Evolutionary conservation across 2,329 filamentous ascomycete species (phyloP).

Genomic region (Epichloe coenophiala): DNA sequence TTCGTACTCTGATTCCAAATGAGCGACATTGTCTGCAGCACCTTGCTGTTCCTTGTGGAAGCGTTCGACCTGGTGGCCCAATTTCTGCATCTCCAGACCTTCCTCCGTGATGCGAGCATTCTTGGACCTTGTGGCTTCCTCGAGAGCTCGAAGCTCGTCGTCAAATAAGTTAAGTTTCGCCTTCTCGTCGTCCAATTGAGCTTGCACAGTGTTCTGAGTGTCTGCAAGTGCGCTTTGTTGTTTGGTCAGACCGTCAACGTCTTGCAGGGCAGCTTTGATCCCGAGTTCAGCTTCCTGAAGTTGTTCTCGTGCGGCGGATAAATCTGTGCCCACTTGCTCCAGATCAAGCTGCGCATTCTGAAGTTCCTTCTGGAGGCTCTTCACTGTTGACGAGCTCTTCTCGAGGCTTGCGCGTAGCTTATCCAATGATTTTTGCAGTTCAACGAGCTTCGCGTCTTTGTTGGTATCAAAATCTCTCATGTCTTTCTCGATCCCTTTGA

Average conservation of each 20-base stretch:
- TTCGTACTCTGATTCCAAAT: slow-evolving; percentile 80
- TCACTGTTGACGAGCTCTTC: slow-evolving; percentile 69
- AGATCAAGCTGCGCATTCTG: slow-evolving; percentile 77
- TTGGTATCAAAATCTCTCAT: slow-evolving; percentile 98
- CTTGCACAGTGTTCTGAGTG: slow-evolving; percentile 68
- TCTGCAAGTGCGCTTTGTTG: slow-evolving; percentile 63
- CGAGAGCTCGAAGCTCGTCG: slow-evolving; percentile 77
- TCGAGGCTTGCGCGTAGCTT: slow-evolving; percentile 62
- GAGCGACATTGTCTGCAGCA: slow-evolving; percentile 58
- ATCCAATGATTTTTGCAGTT: slow-evolving; percentile 74
- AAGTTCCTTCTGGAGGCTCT: slow-evolving; percentile 80
- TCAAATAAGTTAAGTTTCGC: slow-evolving; percentile 90
- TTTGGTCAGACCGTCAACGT: slow-evolving; percentile 57
- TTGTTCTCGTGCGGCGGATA: slow-evolving; percentile 79
- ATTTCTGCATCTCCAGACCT: slow-evolving; percentile 82
- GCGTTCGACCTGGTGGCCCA: slow-evolving; percentile 85
- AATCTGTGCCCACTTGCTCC: slow-evolving; percentile 79
- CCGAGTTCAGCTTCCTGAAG: slow-evolving; percentile 68
- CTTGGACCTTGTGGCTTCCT: slow-evolving; percentile 74
- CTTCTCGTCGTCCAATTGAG: slow-evolving; percentile 75
- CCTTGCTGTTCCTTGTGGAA: slow-evolving; percentile 84
- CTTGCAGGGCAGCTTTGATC: slow-evolving; percentile 65
- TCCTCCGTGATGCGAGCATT: slow-evolving; percentile 80
- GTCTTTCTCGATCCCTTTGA: slow-evolving; percentile 90
- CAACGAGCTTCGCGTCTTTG: slow-evolving; percentile 88